These are phyloP conservation scores for Debaryomyces robertsiae DNA, from an alignment of 1,139 yeast species.

Conservation along the genomic window DNA sequence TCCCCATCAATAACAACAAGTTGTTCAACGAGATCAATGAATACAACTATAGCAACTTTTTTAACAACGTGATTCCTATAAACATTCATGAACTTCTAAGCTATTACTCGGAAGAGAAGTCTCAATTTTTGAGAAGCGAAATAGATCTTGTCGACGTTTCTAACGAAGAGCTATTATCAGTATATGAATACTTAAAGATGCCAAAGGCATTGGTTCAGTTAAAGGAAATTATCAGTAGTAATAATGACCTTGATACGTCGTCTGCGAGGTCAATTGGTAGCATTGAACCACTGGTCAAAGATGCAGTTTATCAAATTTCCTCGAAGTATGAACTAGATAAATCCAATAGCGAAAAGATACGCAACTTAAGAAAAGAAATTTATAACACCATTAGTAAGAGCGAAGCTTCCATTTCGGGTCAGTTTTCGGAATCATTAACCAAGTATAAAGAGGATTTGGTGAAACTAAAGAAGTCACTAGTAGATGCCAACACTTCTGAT, in stretches of 20 bases:
- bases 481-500: constrained; percentile 72
- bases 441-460: constrained; percentile 52
- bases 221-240: constrained; percentile 36
- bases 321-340: constrained; percentile 25
- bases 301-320: constrained; percentile 33
- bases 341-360: constrained; percentile 26
- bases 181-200: constrained; percentile 75
- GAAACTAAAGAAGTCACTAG: constrained; percentile 61
- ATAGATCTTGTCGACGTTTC: constrained; percentile 78
- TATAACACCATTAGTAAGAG: constrained; percentile 38
- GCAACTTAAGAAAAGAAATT: constrained; percentile 42
- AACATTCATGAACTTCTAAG: constrained; percentile 86
- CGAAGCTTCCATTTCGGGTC: constrained; percentile 29
- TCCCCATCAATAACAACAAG: constrained; percentile 47
- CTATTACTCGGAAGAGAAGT: constrained; percentile 86
- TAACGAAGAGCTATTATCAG: constrained; percentile 75
- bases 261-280: constrained; percentile 5
- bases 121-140: constrained; percentile 71
- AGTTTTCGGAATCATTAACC: constrained; percentile 15
- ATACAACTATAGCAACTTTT: constrained; percentile 59
- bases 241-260: constrained; percentile 6
- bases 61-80: constrained; percentile 80
- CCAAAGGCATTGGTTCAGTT: constrained; percentile 67
- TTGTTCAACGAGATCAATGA: constrained; percentile 49
- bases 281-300: constrained; percentile 21